phyloP scores from a whole-genome alignment of 2,329 filamentous ascomycete species.

The Fusarium albosuccineum region DNA sequence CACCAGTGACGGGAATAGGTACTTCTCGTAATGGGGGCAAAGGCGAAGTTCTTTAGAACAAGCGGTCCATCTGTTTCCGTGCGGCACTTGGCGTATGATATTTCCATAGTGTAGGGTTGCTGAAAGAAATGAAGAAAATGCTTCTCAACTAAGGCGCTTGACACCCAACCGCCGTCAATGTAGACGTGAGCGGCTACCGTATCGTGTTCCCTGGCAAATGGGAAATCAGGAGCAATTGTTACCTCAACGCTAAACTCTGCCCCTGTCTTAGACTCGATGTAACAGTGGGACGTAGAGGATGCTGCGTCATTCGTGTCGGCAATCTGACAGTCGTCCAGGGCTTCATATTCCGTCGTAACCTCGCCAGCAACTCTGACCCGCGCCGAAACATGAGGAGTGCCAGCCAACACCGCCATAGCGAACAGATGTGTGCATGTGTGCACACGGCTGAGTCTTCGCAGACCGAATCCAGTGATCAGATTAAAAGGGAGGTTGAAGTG shows the following conservation, averaged over 20 bases:
- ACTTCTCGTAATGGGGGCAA: constrained; percentile 30
- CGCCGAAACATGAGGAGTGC: background rate
- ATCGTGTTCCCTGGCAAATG: background rate
- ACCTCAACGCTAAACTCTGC: constrained; percentile 34
- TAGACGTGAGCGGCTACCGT: accelerated
- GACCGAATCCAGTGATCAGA: too few species aligned
- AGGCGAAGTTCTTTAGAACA: constrained; percentile 15
- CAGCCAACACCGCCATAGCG: background rate
- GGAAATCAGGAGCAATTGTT: background rate
- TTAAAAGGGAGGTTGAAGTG: too few species aligned
- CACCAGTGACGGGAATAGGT: background rate
- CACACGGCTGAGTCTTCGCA: too few species aligned
- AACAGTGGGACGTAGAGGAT: constrained; percentile 19
- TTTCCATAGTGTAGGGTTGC: background rate
- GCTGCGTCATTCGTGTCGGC: background rate
- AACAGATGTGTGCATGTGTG: background rate
- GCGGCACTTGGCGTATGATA: background rate
- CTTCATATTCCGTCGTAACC: constrained; percentile 39
- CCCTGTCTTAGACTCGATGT: constrained; percentile 43
- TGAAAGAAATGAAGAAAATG: accelerated
- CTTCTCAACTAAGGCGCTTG: accelerated
- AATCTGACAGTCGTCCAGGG: background rate
- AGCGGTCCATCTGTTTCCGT: background rate
- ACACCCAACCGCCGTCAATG: constrained; percentile 31
- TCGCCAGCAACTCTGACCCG: constrained; percentile 12